Base-by-base conservation (phyloP, 2,329 filamentous ascomycete genomes). In the Orbilia oligospora region DNA sequence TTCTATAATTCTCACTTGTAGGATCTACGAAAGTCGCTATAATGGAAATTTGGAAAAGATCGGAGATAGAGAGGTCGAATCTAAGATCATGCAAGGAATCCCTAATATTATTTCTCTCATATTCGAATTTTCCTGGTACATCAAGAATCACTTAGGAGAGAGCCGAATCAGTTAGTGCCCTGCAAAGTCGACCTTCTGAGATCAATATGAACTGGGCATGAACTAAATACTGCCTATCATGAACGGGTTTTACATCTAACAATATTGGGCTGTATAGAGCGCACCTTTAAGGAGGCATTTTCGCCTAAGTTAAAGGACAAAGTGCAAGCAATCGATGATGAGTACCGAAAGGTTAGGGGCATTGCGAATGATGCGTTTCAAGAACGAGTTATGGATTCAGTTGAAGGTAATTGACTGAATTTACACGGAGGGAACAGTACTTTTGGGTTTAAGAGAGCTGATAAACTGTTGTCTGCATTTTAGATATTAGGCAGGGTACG, bases 351-450 rank as follows among this genome's bases (percentile, higher is more conserved):
- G 6, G 18, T 71, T 10, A 30, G 68, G 9, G 33, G 14, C 2
- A 55, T 65, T 9, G 68, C 56, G 1, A 36, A 66, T 10, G 69
- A 72, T 49, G 69, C 69, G 16, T 72, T 72, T 14, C 69, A 72
- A n/a, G 69, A 65, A 14, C 24, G 41, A 22, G 55, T 72, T 24
- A 65, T 72, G 69, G 55, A 71, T 27, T 58, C 49, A 0, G 24
- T 71, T 9, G 67, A 71, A 58, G 44, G 49, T 41, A 20, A n/a
- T 16, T 53, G 5, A n/a, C 10, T 33, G n/a, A n/a, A n/a, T n/a
- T n/a, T n/a, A n/a, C n/a, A n/a, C n/a, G n/a, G n/a, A n/a, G n/a
- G n/a, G n/a, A n/a, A n/a, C 22, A 14, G 3, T 12, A 49, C 5
- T 38, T 38, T 38, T 10, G 10, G 36, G 2, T 14, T 2, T 10